Conservation (phyloP, 2,329 filamentous ascomycete species). For the Alternaria arborescens region DNA sequence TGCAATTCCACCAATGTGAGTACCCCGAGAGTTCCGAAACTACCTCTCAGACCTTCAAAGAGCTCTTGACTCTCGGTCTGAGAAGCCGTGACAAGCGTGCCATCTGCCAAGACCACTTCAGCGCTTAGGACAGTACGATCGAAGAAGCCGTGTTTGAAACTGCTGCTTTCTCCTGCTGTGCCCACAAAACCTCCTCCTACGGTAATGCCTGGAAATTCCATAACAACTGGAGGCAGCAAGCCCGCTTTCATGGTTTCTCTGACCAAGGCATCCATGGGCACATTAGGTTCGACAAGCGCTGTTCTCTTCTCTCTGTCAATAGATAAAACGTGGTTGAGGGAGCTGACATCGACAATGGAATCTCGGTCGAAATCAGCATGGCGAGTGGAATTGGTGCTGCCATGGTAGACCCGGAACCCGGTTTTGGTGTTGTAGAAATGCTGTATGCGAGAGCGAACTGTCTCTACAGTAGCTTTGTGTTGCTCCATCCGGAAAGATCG, state of each 20-base stretch:
- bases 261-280: conserved; percentile 71
- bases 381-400: conserved; percentile 78
- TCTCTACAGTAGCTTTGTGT: conserved; percentile 35
- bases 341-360: conserved; percentile 69
- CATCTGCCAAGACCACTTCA: conserved; percentile 70
- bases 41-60: conserved; percentile 66
- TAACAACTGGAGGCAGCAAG: conserved; percentile 70
- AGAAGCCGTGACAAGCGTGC: conserved; percentile 61
- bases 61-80: conserved; percentile 59
- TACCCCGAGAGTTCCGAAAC: conserved; percentile 69
- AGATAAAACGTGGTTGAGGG: conserved; percentile 67
- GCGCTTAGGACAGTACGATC: conserved; percentile 68
- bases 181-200: conserved; percentile 73
- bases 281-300: conserved; percentile 73
- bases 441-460: conserved; percentile 29
- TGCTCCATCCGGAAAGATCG: conserved; percentile 26
- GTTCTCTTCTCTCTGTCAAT: conserved; percentile 63
- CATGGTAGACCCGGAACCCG: conserved; percentile 68
- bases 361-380: conserved; percentile 52
- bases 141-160: conserved; percentile 73
- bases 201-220: conserved; percentile 77
- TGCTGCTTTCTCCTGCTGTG: conserved; percentile 72
- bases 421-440: conserved; percentile 39
- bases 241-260: conserved; percentile 63
- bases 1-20: conserved; percentile 67